phyloP scores from a whole-genome alignment of 2,329 filamentous ascomycete genomes.

The Monosporascus sp. region DNA sequence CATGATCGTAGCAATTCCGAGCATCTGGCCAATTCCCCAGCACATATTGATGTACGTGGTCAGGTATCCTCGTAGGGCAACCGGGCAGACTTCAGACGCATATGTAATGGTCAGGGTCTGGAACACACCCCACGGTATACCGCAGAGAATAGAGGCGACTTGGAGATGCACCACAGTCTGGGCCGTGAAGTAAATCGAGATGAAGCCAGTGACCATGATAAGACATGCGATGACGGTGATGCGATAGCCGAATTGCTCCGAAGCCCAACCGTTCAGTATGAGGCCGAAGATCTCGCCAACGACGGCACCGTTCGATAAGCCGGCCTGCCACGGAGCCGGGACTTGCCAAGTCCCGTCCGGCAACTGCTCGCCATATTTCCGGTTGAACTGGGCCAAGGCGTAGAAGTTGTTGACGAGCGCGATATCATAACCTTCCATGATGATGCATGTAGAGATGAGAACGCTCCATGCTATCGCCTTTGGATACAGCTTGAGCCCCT shows the following conservation, averaged over 20 bases:
- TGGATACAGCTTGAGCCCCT: constrained; percentile 78
- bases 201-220: constrained; percentile 48
- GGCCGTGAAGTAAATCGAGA: constrained; percentile 61
- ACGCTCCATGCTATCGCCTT: constrained; percentile 82
- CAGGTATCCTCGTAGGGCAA: constrained; percentile 61
- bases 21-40: constrained; percentile 71
- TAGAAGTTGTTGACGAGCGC: constrained; percentile 78
- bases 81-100: constrained; percentile 67
- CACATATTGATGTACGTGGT: constrained; percentile 75
- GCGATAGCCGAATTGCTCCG: constrained; percentile 63
- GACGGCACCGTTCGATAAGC: constrained; percentile 46
- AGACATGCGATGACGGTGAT: constrained; percentile 59
- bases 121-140: constrained; percentile 58
- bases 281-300: constrained; percentile 62
- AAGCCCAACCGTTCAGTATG: constrained; percentile 59
- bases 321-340: constrained; percentile 58
- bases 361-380: constrained; percentile 49
- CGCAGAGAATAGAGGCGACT: constrained; percentile 57
- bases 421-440: constrained; percentile 88
- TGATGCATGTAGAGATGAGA: constrained; percentile 83
- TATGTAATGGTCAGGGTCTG: constrained; percentile 59
- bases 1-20: constrained; percentile 69
- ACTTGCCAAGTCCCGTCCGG: constrained; percentile 46
- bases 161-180: constrained; percentile 54
- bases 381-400: constrained; percentile 52